Base-by-base conservation (phyloP, 2,329 filamentous ascomycete genomes). In the Sclerotinia borealis region DNA sequence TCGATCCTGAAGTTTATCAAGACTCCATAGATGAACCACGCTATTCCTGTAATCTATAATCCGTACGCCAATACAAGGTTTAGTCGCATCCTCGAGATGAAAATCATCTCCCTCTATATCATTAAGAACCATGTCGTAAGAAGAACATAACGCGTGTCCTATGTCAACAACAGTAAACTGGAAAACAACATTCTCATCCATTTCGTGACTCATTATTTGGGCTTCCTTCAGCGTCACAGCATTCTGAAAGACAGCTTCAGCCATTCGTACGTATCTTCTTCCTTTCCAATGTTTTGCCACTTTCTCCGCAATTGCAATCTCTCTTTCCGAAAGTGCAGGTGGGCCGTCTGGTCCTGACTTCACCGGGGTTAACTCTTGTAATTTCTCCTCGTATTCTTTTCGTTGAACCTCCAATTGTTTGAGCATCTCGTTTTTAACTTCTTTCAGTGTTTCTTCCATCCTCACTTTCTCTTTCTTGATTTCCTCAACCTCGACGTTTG, bases 161-260 rank as follows among this genome's bases (percentile, higher is more conserved):
- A 89, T 80, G 71, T 97, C 93, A 37, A 98, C 86, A 63, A 97
- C 87, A 15, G 91, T 89, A 74, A 98, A 99, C 75, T 99, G 95
- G 75, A 99, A 98, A 25, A 93, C 88, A 10, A 97, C 90, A 68
- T 87, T 87, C 75, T 97, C 95, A 69, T 95, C 91, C 79, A 99
- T 90, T 71, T 96, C 91, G 70, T 96, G 93, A 78, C 93, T 96
- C 91, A 99, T 95, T 65, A 99, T 88, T 73, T 99, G 95, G 1
- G 95, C 95, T 76, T 99, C 95, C 75, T 99, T 99, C 64, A 99
- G 77, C 34, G 88, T 85, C 9, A 91, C 87, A 3, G 93, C 93
- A 74, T 96, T 89, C 73, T 96, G 92, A 51, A 99, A 80, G 34
- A 98, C 88, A 2, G 88, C 86, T 75, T 98, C 95, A 3, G 93